A percentile compares a stretch with the other conserved stretches of the same genome.
phyloP scores from a whole-genome alignment of 768 basidiomycete species.

The Leccinellum albellum region DNA sequence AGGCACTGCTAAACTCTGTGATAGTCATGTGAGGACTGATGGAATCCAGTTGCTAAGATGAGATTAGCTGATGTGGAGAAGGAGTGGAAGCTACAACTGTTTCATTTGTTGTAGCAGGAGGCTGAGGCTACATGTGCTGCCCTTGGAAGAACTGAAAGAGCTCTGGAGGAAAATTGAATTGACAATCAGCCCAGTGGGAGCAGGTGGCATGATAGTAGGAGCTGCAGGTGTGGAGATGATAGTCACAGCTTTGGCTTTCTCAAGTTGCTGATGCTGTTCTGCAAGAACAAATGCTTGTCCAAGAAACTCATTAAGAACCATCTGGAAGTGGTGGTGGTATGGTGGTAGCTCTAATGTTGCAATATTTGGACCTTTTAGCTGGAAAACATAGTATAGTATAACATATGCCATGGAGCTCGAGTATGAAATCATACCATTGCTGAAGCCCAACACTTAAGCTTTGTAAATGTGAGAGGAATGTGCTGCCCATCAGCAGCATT shows the following conservation, averaged over 20 bases:
- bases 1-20: neutral
- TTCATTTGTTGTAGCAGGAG: neutral
- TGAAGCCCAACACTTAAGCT: neutral
- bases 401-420: neutral
- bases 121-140: neutral
- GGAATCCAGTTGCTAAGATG: neutral
- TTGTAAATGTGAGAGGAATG: neutral
- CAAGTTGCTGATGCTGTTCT: neutral
- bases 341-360: neutral
- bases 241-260: neutral
- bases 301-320: neutral
- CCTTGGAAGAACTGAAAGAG: neutral
- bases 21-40: neutral
- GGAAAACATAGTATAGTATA: neutral
- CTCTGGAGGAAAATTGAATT: neutral
- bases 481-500: neutral
- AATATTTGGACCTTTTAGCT: neutral
- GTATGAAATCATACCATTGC: neutral
- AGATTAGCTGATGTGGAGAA: neutral
- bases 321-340: neutral
- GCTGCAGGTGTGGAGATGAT: neutral
- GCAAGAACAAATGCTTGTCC: neutral
- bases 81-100: neutral
- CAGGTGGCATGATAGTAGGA: too few relatives aligned
- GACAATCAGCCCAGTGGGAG: neutral